These are phyloP conservation scores for Pharnaceum exiguum DNA, from an alignment of 148 eudicot genomes.

Conservation along the genomic window DNA sequence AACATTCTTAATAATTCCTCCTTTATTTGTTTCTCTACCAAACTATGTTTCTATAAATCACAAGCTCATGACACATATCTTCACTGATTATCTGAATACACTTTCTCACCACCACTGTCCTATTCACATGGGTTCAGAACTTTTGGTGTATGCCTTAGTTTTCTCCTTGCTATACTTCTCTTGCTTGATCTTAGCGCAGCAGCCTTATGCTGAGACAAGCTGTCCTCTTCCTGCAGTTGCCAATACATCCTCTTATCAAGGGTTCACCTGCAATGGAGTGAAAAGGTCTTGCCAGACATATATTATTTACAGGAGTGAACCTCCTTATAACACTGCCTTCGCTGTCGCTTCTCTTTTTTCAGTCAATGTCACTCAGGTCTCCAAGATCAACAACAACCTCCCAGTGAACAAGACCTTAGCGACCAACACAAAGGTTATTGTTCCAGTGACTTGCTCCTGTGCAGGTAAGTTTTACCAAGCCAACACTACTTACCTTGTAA, in stretches of 20 bases:
- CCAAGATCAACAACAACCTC: conserved; percentile 46
- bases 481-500: conserved; percentile 42
- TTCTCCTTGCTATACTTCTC: conserved; percentile 10
- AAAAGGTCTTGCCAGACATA: conserved; percentile 54
- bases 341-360: conserved; percentile 48
- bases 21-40: neutral
- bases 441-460: conserved; percentile 78
- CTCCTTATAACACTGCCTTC: conserved; percentile 47
- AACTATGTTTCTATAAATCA: neutral
- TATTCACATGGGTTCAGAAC: conserved; percentile 5
- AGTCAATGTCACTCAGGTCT: conserved; percentile 27
- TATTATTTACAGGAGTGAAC: conserved; percentile 52
- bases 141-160: neutral
- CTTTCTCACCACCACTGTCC: neutral
- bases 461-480: conserved; percentile 60
- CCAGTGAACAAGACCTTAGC: conserved; percentile 25
- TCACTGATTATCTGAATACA: neutral
- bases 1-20: neutral
- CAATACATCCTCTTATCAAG: conserved; percentile 46
- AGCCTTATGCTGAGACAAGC: conserved; percentile 40
- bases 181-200: conserved; percentile 43
- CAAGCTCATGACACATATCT: neutral
- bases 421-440: conserved; percentile 41
- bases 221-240: conserved; percentile 21
- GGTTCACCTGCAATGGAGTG: conserved; percentile 72